Evolutionary conservation across 768 basidiomycete species (phyloP).

Genomic region (Candolleomyces aberdarensis): DNA sequence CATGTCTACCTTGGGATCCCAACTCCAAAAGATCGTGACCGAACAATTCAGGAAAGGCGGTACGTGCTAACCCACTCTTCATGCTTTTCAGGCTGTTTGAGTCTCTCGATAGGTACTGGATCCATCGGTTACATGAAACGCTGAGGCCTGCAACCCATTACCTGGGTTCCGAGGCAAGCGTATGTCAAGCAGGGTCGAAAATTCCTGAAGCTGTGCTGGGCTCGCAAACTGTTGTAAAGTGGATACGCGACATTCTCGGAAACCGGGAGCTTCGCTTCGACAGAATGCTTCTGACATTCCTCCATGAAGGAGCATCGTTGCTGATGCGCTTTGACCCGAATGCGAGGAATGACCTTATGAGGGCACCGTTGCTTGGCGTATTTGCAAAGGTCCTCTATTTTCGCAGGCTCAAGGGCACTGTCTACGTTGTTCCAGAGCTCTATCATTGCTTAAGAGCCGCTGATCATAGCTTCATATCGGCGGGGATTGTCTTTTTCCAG

Average conservation of each 20-base stretch:
- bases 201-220: conserved; percentile 39
- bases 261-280: conserved; percentile 21
- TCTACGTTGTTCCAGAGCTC: conserved; percentile 20
- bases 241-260: conserved; percentile 42
- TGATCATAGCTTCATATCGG: conserved; percentile 21
- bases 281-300: conserved; percentile 34
- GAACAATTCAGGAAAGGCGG: background rate
- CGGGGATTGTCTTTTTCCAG: conserved; percentile 40
- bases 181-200: conserved; percentile 23
- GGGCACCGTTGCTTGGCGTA: conserved; percentile 16
- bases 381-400: conserved; percentile 10
- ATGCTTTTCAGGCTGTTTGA: background rate
- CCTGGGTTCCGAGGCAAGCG: conserved; percentile 39
- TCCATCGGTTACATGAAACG: conserved; percentile 44
- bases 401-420: background rate
- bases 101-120: conserved; percentile 36
- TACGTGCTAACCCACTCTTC: conserved; percentile 14
- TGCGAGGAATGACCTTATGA: conserved; percentile 32
- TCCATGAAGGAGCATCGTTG: conserved; percentile 35
- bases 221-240: conserved; percentile 38
- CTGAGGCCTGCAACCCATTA: conserved; percentile 43
- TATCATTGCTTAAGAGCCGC: conserved; percentile 22
- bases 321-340: conserved; percentile 36
- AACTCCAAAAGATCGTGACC: conserved; percentile 17
- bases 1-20: conserved; percentile 7